Base-by-base conservation (phyloP, 306 rosid genomes). In the Fagus sylvatica region DNA sequence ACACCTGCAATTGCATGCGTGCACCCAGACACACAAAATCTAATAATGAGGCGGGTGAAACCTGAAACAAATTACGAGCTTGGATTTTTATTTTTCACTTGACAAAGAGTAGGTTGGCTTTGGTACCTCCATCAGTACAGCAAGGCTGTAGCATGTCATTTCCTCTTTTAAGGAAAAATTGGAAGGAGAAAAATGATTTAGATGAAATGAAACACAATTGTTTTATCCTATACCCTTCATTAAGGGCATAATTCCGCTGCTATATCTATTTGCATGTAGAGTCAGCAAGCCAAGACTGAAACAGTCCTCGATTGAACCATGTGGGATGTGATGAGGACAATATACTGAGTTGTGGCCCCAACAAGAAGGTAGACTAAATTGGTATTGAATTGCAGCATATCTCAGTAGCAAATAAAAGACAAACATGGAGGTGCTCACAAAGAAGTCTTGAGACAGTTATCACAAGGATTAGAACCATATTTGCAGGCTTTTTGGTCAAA, bases 391-490 rank as follows among this genome's bases (percentile, higher is more conserved):
- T n/a, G 15, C 4, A 32, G 19, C 66, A 54, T 4, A 56, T 42
- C 28, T 42, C 43, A 30, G 32, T 39, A 22, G 51, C 16, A 57
- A 54, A 55, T 28, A 62, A 22, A 72, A 74, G 16, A 30, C 70
- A 49, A 74, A 40, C 57, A 12, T 67, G 62, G 69, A 75, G 59
- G 77, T 76, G 84, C 80, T 88, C 81, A 87, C 4, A 51, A 74
- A 41, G 89, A 74, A 76, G 76, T 79, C 89, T 87, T 87, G 79
- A 87, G 78, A 84, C 99, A 95, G 82, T 90, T 95, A 82, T 93
- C 98, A 76, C 99, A 91, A 77, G 98, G 93, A 80, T 83, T 95
- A 42, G 97, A 84, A 66, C 90, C 97, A 82, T 81, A 59, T 81
- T 87, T 95, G 91, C 98, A 93, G 64, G 78, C 83, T 56, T 86